These are phyloP conservation scores for Pulveroboletus sp. DNA, from an alignment of 768 basidiomycete species.

Conservation along the genomic window DNA sequence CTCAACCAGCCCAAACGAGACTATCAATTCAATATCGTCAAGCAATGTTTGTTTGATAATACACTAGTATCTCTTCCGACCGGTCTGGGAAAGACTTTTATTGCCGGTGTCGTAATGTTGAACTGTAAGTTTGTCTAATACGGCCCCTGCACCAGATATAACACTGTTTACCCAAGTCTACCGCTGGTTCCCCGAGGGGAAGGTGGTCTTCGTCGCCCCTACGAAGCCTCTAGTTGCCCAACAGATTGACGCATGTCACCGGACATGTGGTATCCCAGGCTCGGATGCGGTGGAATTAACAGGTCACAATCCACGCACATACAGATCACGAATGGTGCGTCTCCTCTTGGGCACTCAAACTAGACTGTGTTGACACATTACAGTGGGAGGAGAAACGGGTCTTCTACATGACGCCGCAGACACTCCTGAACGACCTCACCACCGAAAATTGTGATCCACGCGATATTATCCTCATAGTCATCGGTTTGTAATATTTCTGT, in stretches of 20 bases:
- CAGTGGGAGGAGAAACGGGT: constrained; percentile 82
- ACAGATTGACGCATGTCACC: constrained; percentile 90
- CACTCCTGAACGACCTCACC: constrained; percentile 79
- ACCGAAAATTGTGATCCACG: constrained; percentile 68
- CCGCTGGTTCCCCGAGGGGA: constrained; percentile 89
- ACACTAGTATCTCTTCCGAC: constrained; percentile 93
- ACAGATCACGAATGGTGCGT: constrained; percentile 59
- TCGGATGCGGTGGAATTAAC: constrained; percentile 83
- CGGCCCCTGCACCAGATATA: background rate
- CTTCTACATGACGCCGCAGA: constrained; percentile 96
- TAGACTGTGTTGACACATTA: background rate
- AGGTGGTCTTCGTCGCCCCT: constrained; percentile 92
- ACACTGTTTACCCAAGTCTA: constrained; percentile 50
- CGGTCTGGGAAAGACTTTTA: constrained; percentile 96
- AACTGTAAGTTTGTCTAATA: constrained; percentile 57
- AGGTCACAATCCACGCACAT: constrained; percentile 55
- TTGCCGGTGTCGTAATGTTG: constrained; percentile 94
- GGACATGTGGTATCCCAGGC: constrained; percentile 89
- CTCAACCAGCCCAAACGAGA: constrained; percentile 82
- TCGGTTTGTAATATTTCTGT: constrained; percentile 49
- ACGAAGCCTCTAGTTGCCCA: constrained; percentile 96
- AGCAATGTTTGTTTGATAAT: constrained; percentile 82
- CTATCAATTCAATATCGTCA: constrained; percentile 93
- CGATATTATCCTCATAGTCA: constrained; percentile 82
- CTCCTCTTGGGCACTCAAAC: background rate